These are phyloP conservation scores for Nemophila menziesii DNA, from an alignment of 257 asterid species.

Conservation along the genomic window DNA sequence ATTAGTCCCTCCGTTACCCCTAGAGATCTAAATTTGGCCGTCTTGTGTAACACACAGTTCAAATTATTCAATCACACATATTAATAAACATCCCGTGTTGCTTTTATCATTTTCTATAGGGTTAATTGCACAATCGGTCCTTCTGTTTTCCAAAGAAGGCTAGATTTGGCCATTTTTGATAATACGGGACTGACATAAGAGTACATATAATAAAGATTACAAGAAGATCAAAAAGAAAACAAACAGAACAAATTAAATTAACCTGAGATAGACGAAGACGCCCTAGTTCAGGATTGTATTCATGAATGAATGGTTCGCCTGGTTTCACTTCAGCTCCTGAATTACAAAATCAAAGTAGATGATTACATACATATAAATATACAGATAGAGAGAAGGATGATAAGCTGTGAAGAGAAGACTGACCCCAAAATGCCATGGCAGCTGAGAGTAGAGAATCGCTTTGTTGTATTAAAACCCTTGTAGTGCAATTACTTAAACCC, in stretches of 20 bases:
- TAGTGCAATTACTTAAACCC: slow-evolving; percentile 13
- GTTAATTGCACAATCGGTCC: no score
- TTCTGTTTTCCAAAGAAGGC: no score
- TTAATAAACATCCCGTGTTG: no score
- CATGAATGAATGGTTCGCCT: slow-evolving; percentile 45
- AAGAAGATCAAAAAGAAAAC: background rate
- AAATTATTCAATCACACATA: no score
- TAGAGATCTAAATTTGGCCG: no score
- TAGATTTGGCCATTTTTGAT: no score
- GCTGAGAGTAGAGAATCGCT: slow-evolving; percentile 1
- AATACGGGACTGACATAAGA: background rate
- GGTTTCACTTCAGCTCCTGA: slow-evolving; percentile 76
- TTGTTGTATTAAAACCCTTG: slow-evolving; percentile 9
- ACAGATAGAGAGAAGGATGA: no score
- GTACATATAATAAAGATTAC: background rate
- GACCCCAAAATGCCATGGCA: slow-evolving; percentile 40
- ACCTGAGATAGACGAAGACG: slow-evolving; percentile 92
- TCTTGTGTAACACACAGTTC: no score
- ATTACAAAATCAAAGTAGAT: background rate
- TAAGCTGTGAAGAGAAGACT: background rate
- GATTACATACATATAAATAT: background rate
- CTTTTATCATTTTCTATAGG: no score
- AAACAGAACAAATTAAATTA: background rate
- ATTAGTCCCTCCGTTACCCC: no score
- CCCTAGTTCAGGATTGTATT: slow-evolving; percentile 31